Conservation (phyloP, 441 rosid species). For the Mallotus japonicus region DNA sequence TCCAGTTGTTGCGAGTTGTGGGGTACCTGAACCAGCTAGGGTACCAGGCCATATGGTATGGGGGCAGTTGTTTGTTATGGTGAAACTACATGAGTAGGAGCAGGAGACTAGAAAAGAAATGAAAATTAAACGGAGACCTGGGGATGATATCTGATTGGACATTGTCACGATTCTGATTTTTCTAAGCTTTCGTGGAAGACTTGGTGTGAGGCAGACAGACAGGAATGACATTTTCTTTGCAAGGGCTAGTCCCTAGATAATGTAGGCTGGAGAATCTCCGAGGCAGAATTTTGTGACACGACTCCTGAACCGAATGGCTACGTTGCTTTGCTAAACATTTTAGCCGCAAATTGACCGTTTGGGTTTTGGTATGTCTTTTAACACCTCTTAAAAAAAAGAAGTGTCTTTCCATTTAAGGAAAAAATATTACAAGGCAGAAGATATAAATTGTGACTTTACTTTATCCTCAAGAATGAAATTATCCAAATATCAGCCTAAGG, state of each 20-base stretch:
- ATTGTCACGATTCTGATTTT: not conserved
- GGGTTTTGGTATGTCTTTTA: conserved; percentile 54
- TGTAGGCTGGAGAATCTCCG: conserved; percentile 25
- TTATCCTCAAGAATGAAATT: no score
- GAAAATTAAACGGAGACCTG: conserved; percentile 28
- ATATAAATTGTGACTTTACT: no score
- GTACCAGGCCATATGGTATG: conserved; percentile 79
- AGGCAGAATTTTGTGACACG: not conserved
- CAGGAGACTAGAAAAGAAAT: conserved; percentile 31
- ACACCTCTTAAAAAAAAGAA: not conserved
- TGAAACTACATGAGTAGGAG: conserved; percentile 48
- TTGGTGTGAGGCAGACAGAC: not conserved
- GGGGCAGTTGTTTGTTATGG: conserved; percentile 63
- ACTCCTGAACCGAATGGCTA: conserved; percentile 29
- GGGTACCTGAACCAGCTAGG: conserved; percentile 60
- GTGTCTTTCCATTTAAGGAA: no score
- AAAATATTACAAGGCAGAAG: no score
- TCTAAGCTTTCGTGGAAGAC: no score
- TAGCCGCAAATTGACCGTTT: conserved; percentile 47
- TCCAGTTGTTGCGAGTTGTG: conserved; percentile 60
- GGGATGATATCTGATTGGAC: conserved; percentile 16
- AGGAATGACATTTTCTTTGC: not conserved
- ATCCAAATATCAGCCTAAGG: no score
- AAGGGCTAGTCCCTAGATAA: conserved; percentile 19
- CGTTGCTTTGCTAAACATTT: conserved; percentile 40